phyloP scores from a whole-genome alignment of 306 rosid species.

The Prinsepia uniflora region DNA sequence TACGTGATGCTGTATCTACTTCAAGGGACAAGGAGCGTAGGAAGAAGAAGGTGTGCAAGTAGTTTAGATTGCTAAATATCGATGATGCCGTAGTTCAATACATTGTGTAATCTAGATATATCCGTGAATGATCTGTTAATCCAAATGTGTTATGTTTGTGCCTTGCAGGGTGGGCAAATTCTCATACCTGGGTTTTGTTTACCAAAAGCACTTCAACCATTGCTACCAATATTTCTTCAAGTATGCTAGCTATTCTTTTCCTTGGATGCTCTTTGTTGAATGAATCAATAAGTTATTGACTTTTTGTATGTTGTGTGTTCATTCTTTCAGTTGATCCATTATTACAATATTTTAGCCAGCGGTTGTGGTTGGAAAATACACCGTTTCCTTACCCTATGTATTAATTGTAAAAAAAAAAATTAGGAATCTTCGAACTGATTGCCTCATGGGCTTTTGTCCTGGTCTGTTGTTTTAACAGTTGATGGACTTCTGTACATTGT shows the following conservation, averaged over 20 bases:
- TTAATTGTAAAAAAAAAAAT: neutral
- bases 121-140: constrained; percentile 8
- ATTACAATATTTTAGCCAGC: neutral
- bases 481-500: neutral
- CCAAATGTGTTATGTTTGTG: constrained; percentile 12
- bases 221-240: constrained; percentile 93
- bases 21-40: constrained; percentile 93
- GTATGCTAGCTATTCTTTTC: constrained; percentile 37
- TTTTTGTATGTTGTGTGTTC: neutral
- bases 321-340: neutral
- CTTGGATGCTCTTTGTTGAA: neutral
- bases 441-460: constrained; percentile 1
- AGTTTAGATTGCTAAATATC: neutral
- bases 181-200: constrained; percentile 90
- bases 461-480: neutral
- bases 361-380: neutral
- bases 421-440: neutral
- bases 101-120: neutral
- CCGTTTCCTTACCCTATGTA: neutral
- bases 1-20: constrained; percentile 95
- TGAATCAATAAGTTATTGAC: neutral
- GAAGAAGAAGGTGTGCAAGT: constrained; percentile 74
- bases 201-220: constrained; percentile 94
- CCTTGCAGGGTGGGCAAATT: constrained; percentile 84
- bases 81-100: neutral